Evolutionary conservation across 2,329 filamentous ascomycete species (phyloP).

Genomic region (Fusarium begoniae): DNA sequence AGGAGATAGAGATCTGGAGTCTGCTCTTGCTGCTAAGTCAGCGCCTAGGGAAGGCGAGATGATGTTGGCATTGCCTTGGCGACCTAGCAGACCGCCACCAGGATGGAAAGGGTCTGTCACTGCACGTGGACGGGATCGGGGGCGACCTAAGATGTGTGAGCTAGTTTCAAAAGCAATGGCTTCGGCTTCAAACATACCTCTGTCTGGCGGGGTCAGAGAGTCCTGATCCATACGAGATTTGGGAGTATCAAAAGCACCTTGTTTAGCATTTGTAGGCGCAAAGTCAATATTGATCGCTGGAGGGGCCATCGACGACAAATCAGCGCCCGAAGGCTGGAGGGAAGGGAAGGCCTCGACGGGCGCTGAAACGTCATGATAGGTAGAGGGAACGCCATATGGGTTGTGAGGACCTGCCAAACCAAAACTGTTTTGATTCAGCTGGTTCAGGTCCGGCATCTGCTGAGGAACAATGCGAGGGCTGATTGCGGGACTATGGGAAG

Average conservation of each 20-base stretch:
- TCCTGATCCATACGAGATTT: constrained; percentile 76
- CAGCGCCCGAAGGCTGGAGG: constrained; percentile 59
- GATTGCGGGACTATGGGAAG: constrained; percentile 77
- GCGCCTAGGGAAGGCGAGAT: constrained; percentile 62
- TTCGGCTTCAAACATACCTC: constrained; percentile 57
- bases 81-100: constrained; percentile 52
- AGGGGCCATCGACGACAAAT: constrained; percentile 80
- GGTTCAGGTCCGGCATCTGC: constrained; percentile 62
- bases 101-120: constrained; percentile 69
- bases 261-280: constrained; percentile 73
- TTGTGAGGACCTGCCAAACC: constrained; percentile 54
- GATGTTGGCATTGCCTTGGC: constrained; percentile 52
- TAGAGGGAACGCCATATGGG: constrained; percentile 48
- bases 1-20: constrained; percentile 67
- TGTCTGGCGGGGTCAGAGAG: constrained; percentile 83
- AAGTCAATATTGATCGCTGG: constrained; percentile 95
- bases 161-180: not conserved
- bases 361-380: constrained; percentile 51
- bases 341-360: constrained; percentile 62
- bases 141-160: constrained; percentile 53
- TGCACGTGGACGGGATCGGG: constrained; percentile 60
- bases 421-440: constrained; percentile 58
- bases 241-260: constrained; percentile 54
- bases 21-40: constrained; percentile 55
- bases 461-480: constrained; percentile 69